A percentile compares a stretch with the other conserved stretches of the same genome.
phyloP scores from a whole-genome alignment of 805 yeast species.

The Metschnikowia reukaufii region DNA sequence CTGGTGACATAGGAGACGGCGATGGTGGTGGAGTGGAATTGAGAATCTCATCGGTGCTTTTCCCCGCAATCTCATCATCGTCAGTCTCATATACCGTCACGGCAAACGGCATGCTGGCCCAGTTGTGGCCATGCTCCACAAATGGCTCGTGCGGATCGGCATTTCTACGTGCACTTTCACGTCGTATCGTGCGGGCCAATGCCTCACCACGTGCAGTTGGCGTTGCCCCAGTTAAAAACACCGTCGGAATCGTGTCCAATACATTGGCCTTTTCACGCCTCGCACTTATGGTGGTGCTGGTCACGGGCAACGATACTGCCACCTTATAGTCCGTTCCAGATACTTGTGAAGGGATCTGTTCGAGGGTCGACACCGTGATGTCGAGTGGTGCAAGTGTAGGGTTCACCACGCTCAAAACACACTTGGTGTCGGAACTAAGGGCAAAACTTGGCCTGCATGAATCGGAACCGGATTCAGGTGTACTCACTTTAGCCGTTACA shows the following conservation, averaged over 20 bases:
- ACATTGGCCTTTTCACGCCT: conserved; percentile 21
- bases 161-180: conserved; percentile 7
- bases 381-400: conserved; percentile 27
- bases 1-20: no score
- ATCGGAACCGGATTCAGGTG: background rate
- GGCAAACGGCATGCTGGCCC: conserved; percentile 37
- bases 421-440: conserved; percentile 18
- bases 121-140: conserved; percentile 28
- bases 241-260: conserved; percentile 37
- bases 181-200: conserved; percentile 25
- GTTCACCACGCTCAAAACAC: conserved; percentile 32
- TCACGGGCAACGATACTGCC: conserved; percentile 25
- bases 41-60: background rate
- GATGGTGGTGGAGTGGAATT: no score
- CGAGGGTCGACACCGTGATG: conserved; percentile 26
- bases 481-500: conserved; percentile 15
- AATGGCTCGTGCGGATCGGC: conserved; percentile 3
- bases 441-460: conserved; percentile 9
- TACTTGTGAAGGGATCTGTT: conserved; percentile 20
- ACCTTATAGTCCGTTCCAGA: conserved; percentile 5
- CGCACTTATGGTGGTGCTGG: conserved; percentile 23
- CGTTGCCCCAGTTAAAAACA: conserved; percentile 30
- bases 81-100: conserved; percentile 5
- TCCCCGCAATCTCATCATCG: conserved; percentile 1
- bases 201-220: conserved; percentile 33